Percentiles rank a stretch among this genome's conserved stretches.
Conservation (phyloP, 768 basidiomycete genomes). For the Artomyces pyxidatus region DNA sequence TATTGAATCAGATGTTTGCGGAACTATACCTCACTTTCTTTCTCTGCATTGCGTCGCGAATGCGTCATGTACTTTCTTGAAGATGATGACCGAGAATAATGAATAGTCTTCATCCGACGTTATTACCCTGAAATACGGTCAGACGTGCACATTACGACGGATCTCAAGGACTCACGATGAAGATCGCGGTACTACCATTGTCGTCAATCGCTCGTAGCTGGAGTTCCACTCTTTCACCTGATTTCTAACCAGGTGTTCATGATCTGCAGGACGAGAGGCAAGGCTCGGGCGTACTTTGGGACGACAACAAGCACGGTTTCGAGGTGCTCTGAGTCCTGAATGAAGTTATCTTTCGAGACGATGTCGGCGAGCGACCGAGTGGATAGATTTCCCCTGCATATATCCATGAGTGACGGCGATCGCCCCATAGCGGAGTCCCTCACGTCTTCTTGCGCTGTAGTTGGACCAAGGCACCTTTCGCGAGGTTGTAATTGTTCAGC, state of each 20-base stretch:
- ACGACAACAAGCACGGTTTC: constrained; percentile 91
- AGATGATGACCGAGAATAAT: constrained; percentile 79
- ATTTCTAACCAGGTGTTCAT: constrained; percentile 39
- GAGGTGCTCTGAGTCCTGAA: constrained; percentile 87
- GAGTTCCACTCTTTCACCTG: constrained; percentile 80
- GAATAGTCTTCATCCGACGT: constrained; percentile 84
- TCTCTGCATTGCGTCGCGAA: constrained; percentile 93
- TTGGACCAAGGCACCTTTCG: constrained; percentile 85
- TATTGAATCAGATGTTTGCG: neutral
- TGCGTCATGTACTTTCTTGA: constrained; percentile 86
- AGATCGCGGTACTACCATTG: constrained; percentile 92
- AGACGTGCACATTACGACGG: constrained; percentile 1
- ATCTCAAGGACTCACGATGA: constrained; percentile 51
- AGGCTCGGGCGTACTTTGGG: constrained; percentile 59
- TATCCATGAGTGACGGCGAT: constrained; percentile 4
- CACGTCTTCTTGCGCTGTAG: constrained; percentile 95
- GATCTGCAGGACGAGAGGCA: neutral
- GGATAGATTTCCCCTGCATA: constrained; percentile 83
- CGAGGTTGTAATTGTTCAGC: constrained; percentile 83
- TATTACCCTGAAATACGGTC: constrained; percentile 43
- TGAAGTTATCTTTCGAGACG: constrained; percentile 72
- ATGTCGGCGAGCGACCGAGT: constrained; percentile 80
- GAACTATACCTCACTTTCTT: constrained; percentile 59
- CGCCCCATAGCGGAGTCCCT: constrained; percentile 19
- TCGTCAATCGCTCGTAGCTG: constrained; percentile 80